Evolutionary conservation across 306 rosid genomes (phyloP).

Genomic region (Prunus dulcis): DNA sequence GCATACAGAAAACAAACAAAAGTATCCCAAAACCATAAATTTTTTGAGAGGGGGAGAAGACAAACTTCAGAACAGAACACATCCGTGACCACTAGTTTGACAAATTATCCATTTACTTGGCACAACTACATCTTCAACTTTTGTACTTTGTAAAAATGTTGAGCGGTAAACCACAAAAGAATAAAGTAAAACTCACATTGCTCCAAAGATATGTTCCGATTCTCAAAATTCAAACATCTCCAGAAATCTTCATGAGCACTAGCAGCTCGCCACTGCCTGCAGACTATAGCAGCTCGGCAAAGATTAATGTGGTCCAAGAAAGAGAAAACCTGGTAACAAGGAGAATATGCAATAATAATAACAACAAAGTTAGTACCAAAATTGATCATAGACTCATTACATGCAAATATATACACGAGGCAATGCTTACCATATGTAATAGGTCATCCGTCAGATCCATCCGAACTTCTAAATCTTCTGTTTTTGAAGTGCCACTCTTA

Average conservation of each 20-base stretch:
- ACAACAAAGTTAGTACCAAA: background rate
- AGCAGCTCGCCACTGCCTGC: conserved; percentile 92
- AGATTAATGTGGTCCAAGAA: conserved; percentile 89
- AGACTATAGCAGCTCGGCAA: conserved; percentile 90
- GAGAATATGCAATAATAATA: conserved; percentile 7
- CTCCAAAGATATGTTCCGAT: conserved; percentile 74
- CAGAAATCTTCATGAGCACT: conserved; percentile 99
- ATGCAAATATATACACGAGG: background rate
- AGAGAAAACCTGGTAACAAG: conserved; percentile 71
- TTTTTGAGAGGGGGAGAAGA: background rate
- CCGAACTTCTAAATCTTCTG: conserved; percentile 68
- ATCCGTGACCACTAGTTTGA: background rate
- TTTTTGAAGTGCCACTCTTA: conserved; percentile 35
- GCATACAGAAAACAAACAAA: background rate
- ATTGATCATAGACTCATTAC: background rate
- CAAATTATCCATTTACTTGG: background rate
- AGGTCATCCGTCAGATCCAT: conserved; percentile 98
- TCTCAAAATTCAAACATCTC: conserved; percentile 85
- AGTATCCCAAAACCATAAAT: no score
- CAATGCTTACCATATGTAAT: conserved; percentile 75
- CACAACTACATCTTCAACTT: background rate
- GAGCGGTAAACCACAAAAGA: background rate
- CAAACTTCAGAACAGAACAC: background rate
- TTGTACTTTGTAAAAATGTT: background rate
- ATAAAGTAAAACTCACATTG: conserved; percentile 66